Evolutionary conservation across 208 protist genomes (phyloP).

Genomic region (Leishmania martiniquensis): DNA sequence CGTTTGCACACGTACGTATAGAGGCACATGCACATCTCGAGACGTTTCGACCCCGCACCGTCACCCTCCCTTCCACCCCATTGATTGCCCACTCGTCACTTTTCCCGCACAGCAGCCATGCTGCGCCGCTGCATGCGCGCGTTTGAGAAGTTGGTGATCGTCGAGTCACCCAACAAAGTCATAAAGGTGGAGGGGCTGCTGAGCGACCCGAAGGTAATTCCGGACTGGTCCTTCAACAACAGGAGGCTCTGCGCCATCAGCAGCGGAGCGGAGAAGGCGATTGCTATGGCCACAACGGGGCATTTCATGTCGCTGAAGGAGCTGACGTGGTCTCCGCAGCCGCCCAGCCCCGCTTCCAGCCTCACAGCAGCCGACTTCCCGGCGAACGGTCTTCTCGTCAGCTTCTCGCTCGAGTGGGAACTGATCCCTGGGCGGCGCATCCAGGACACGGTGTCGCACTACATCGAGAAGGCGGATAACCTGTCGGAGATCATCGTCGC

Average conservation of each 20-base stretch:
- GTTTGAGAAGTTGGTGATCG: conserved; percentile 88
- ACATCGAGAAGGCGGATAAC: conserved; percentile 76
- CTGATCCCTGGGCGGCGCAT: conserved; percentile 74
- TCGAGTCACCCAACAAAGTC: conserved; percentile 93
- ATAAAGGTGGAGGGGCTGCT: conserved; percentile 88
- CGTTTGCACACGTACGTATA: neutral
- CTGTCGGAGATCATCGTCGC: conserved; percentile 92
- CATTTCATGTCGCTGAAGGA: conserved; percentile 90
- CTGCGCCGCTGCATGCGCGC: conserved; percentile 53
- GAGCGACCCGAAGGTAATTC: conserved; percentile 78
- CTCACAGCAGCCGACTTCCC: conserved; percentile 44
- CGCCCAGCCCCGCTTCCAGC: neutral
- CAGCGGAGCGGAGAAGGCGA: conserved; percentile 65
- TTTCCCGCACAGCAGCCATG: conserved; percentile 21
- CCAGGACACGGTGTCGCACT: conserved; percentile 80
- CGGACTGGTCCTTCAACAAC: conserved; percentile 84
- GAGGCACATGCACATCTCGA: conserved; percentile 1
- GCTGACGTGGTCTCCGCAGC: conserved; percentile 64
- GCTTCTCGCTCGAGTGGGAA: conserved; percentile 81
- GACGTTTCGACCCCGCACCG: neutral
- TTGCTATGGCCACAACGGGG: conserved; percentile 87
- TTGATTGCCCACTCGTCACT: neutral
- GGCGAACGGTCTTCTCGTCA: conserved; percentile 58
- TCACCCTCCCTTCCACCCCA: neutral
- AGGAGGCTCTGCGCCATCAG: conserved; percentile 44